phyloP scores from a whole-genome alignment of 192 early-diverging fungal species.

The Entomortierella chlamydospora region DNA sequence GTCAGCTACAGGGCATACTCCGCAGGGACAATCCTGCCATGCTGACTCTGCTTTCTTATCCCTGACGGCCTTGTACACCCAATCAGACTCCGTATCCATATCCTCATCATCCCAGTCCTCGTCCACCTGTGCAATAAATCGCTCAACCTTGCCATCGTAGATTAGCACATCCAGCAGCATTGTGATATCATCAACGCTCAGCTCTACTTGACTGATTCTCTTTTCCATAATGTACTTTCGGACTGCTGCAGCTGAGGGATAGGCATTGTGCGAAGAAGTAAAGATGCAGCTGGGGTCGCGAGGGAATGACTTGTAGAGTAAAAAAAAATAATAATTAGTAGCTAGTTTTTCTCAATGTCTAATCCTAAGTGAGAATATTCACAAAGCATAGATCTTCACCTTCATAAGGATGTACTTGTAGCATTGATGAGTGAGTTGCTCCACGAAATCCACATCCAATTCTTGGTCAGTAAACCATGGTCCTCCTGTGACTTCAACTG shows the following conservation, averaged over 20 bases:
- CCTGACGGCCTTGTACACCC: conserved; percentile 62
- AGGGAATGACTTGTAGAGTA: conserved; percentile 64
- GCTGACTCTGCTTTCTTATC: conserved; percentile 62
- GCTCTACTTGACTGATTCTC: conserved; percentile 75
- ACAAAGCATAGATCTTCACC: conserved; percentile 47
- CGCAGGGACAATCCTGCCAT: conserved; percentile 87
- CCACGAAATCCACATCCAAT: conserved; percentile 91
- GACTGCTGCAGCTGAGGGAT: conserved; percentile 78
- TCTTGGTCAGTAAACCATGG: conserved; percentile 95
- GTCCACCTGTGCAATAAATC: conserved; percentile 63
- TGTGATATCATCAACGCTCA: conserved; percentile 80
- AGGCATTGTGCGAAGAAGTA: conserved; percentile 72
- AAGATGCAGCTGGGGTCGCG: conserved; percentile 66
- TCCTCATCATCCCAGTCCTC: conserved; percentile 68
- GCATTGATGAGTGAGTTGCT: conserved; percentile 75
- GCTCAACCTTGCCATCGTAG: conserved; percentile 87
- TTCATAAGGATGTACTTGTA: conserved; percentile 79
- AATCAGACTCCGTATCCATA: conserved; percentile 62
- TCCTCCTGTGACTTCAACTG: conserved; percentile 90
- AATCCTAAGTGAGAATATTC: neutral
- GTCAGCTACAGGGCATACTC: conserved; percentile 84
- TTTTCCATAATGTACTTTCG: conserved; percentile 77
- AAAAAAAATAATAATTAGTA: neutral
- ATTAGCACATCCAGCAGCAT: conserved; percentile 84
- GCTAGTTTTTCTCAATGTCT: too few relatives aligned